phyloP scores from a whole-genome alignment of 176 grass and related monocot species.

The Bromus sterilis region DNA sequence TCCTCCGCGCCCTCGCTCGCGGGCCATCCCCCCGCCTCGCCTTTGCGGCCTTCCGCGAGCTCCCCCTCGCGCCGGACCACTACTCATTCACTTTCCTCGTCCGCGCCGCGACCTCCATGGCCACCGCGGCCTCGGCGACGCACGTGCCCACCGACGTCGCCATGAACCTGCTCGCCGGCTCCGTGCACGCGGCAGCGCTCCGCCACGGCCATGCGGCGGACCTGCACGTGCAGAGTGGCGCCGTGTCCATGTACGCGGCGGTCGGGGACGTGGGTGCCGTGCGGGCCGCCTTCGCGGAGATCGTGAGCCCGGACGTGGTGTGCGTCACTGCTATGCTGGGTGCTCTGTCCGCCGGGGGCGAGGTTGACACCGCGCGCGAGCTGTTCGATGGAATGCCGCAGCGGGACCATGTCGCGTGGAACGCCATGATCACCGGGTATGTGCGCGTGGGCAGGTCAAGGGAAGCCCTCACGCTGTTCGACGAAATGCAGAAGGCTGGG shows the following conservation, averaged over 20 bases:
- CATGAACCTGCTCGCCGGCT: background rate
- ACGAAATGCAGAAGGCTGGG: slow-evolving; percentile 43
- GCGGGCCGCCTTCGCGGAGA: slow-evolving; percentile 35
- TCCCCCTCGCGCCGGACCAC: slow-evolving; percentile 51
- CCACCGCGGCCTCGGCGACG: background rate
- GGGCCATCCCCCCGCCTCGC: slow-evolving; percentile 23
- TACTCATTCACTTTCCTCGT: slow-evolving; percentile 64
- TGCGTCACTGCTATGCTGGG: slow-evolving; percentile 47
- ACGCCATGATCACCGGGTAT: slow-evolving; percentile 62
- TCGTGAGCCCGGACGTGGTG: slow-evolving; percentile 45
- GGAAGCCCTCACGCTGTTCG: slow-evolving; percentile 57
- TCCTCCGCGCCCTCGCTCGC: slow-evolving; percentile 49
- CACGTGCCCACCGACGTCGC: background rate
- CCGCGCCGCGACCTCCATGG: slow-evolving; percentile 30
- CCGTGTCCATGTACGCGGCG: slow-evolving; percentile 69
- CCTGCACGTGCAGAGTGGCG: slow-evolving; percentile 60
- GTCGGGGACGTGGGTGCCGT: slow-evolving; percentile 21
- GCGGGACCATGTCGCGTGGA: slow-evolving; percentile 60
- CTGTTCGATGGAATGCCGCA: slow-evolving; percentile 56
- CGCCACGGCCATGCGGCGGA: slow-evolving; percentile 38
- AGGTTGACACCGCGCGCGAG: slow-evolving; percentile 45
- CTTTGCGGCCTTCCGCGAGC: slow-evolving; percentile 41
- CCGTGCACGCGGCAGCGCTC: slow-evolving; percentile 44
- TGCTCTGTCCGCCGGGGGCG: background rate
- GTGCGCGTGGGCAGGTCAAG: slow-evolving; percentile 38